phyloP scores from a whole-genome alignment of 495 filamentous ascomycete species.

The Trichocladium uniseriatum region DNA sequence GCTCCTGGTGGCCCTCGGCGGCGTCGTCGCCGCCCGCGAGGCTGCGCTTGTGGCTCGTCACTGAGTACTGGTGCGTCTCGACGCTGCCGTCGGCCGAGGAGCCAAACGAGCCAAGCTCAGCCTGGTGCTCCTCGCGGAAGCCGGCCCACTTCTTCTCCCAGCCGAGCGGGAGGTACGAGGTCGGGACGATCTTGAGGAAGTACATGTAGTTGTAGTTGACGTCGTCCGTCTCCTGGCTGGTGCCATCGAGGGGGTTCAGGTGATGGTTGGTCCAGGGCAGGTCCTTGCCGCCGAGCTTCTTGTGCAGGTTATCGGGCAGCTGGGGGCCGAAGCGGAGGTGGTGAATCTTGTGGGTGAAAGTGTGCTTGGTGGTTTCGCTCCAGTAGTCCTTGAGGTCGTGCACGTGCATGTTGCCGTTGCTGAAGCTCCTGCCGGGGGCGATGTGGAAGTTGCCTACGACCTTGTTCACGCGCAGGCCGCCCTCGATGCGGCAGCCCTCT shows the following conservation, averaged over 20 bases:
- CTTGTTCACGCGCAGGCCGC: constrained; percentile 90
- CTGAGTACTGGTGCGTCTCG: constrained; percentile 96
- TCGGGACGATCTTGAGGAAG: constrained; percentile 96
- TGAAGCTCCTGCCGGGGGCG: constrained; percentile 89
- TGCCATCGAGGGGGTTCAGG: constrained; percentile 81
- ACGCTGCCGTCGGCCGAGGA: constrained; percentile 62
- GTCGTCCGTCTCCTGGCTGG: constrained; percentile 66
- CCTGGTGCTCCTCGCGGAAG: constrained; percentile 31
- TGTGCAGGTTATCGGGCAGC: constrained; percentile 63
- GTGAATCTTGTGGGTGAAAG: constrained; percentile 86
- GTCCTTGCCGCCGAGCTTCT: constrained; percentile 46
- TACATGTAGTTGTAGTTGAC: constrained; percentile 96
- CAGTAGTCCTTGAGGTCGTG: constrained; percentile 95
- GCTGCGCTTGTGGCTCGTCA: constrained; percentile 88
- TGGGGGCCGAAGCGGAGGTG: constrained; percentile 87
- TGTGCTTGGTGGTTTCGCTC: constrained; percentile 61
- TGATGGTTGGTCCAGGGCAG: constrained; percentile 81
- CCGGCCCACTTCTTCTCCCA: constrained; percentile 44
- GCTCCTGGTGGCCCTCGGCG: constrained; percentile 79
- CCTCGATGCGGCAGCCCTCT: constrained; percentile 93
- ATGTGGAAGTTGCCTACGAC: constrained; percentile 99
- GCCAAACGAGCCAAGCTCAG: constrained; percentile 55
- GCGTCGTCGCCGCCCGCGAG: constrained; percentile 71
- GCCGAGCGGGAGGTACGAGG: constrained; percentile 83
- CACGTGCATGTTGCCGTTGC: constrained; percentile 89